phyloP scores from a whole-genome alignment of 208 protist species.

The Kentomonas sorsogonicus region DNA sequence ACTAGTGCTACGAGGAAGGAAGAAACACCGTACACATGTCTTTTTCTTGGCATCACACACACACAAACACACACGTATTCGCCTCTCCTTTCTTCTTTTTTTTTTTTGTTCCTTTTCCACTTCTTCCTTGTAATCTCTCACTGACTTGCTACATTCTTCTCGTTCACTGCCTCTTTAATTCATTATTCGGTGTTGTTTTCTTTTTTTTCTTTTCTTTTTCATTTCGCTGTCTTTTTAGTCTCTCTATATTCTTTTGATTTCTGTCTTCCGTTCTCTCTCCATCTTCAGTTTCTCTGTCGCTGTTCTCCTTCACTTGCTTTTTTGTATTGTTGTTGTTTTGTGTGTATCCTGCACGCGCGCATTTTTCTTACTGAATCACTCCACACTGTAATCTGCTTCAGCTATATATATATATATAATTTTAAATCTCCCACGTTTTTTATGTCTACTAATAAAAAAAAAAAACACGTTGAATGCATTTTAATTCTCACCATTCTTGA shows the following conservation, averaged over 20 bases:
- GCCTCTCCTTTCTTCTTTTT: conserved; percentile 10
- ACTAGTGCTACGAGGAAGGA: not conserved
- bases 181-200: conserved; percentile 4
- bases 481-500: not conserved
- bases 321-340: not conserved
- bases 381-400: too few relatives aligned
- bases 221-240: conserved; percentile 6
- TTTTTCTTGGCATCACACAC: not conserved
- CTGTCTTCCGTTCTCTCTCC: not conserved
- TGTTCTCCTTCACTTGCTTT: not conserved
- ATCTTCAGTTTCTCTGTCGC: not conserved
- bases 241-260: conserved; percentile 4
- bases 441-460: conserved; percentile 9
- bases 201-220: conserved; percentile 9
- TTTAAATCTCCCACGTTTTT: not conserved
- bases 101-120: too few relatives aligned
- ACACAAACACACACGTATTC: not conserved
- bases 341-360: too few relatives aligned
- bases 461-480: conserved; percentile 2
- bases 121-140: too few relatives aligned
- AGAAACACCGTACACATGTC: not conserved
- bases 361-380: too few relatives aligned
- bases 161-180: conserved; percentile 14
- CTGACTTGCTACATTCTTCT: conserved; percentile 10
- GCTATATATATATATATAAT: not conserved